These are phyloP conservation scores for Phytophthora podocarpi DNA, from an alignment of 352 stramenopile species.

Conservation along the genomic window DNA sequence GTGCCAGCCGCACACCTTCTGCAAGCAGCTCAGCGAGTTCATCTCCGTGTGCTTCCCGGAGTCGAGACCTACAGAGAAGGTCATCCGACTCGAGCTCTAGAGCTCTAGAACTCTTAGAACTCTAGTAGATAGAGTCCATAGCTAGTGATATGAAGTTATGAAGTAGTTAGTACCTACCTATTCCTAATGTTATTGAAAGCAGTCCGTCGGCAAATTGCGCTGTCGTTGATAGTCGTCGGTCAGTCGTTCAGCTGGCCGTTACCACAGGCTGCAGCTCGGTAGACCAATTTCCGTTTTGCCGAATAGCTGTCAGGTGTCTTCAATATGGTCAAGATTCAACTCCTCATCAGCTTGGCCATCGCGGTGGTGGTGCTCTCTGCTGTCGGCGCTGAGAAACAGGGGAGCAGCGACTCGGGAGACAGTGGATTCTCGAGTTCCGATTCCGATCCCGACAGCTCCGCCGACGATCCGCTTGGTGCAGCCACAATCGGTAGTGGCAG, in stretches of 20 bases:
- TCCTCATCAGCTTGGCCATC: background rate
- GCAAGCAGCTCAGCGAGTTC: conserved; percentile 35
- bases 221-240: no score
- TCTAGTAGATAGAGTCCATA: no score
- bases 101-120: background rate
- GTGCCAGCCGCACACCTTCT: conserved; percentile 31
- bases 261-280: background rate
- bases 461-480: background rate
- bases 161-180: no score
- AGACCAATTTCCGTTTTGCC: conserved; percentile 20
- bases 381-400: background rate
- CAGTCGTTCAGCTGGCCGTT: conserved; percentile 2
- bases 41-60: conserved; percentile 44
- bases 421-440: conserved; percentile 6
- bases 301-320: background rate
- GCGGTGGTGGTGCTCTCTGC: background rate
- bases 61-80: conserved; percentile 27
- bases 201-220: no score
- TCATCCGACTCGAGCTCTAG: conserved; percentile 32
- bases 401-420: background rate
- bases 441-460: background rate
- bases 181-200: conserved; percentile 38
- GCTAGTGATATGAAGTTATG: conserved; percentile 28
- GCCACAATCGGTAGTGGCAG: conserved; percentile 2
- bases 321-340: conserved; percentile 3